Conservation (phyloP, 1,284 basidiomycete species). For the Cryptococcus depauperatus region DNA sequence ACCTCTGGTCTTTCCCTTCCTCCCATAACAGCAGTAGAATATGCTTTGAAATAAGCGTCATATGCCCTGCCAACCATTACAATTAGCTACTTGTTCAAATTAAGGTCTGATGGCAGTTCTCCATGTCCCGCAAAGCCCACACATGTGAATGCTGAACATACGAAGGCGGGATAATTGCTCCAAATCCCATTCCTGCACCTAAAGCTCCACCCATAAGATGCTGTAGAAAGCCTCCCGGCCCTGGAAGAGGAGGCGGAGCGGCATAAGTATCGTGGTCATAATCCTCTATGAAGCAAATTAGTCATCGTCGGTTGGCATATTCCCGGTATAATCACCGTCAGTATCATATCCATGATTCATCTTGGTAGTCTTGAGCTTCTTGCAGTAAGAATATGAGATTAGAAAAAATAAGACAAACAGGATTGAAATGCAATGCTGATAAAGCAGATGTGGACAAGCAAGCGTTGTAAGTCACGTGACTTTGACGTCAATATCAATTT, state of each 20-base stretch:
- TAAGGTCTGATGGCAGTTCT: no score
- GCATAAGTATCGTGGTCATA: conserved; percentile 13
- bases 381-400: background rate
- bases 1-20: conserved; percentile 42
- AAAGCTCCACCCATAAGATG: conserved; percentile 28
- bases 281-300: conserved; percentile 5
- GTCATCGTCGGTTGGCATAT: background rate
- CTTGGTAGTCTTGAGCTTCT: conserved; percentile 1
- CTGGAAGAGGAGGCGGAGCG: conserved; percentile 8
- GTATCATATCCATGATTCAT: conserved; percentile 45
- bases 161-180: conserved; percentile 24
- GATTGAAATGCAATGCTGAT: background rate
- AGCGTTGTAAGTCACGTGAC: background rate
- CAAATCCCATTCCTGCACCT: conserved; percentile 16
- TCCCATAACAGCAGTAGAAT: conserved; percentile 45
- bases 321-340: conserved; percentile 17
- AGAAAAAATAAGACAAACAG: background rate
- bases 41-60: conserved; percentile 46
- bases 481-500: conserved; percentile 4
- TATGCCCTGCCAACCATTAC: conserved; percentile 41
- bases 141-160: conserved; percentile 7
- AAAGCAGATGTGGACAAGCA: background rate
- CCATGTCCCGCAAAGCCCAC: no score
- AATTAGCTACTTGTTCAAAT: no score
- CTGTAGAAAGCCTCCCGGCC: conserved; percentile 20